Conservation (phyloP, 768 basidiomycete species). For the Lactarius evosmus region DNA sequence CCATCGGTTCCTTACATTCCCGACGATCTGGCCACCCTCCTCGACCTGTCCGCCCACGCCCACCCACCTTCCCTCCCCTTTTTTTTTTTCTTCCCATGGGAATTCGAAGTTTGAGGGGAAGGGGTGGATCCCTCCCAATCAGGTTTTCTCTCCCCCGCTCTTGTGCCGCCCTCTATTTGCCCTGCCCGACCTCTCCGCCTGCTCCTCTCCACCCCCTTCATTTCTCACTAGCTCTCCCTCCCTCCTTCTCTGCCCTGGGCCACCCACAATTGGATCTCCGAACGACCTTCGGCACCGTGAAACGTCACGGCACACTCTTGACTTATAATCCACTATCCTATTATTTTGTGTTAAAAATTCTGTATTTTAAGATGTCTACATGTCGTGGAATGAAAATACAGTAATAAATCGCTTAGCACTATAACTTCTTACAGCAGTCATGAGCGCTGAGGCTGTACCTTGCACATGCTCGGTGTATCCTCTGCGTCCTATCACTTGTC, state of each 20-base stretch:
- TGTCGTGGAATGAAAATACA: not conserved
- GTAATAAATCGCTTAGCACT: not conserved
- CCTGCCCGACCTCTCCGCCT: not conserved
- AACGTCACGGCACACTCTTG: not conserved
- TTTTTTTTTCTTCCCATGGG: conserved; percentile 30
- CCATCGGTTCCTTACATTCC: conserved; percentile 17
- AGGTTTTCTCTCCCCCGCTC: conserved; percentile 16
- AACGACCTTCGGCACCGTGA: not conserved
- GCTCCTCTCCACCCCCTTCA: conserved; percentile 1
- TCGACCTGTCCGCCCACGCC: conserved; percentile 23
- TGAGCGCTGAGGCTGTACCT: no score
- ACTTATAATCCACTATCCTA: not conserved
- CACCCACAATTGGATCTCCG: not conserved
- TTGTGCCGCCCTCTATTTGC: conserved; percentile 9
- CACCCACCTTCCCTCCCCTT: conserved; percentile 18
- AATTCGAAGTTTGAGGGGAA: conserved; percentile 27
- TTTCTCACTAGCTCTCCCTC: conserved; percentile 6
- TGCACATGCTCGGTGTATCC: no score
- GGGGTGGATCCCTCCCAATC: conserved; percentile 21
- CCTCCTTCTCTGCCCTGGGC: not conserved
- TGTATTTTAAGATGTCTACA: no score
- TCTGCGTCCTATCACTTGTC: no score
- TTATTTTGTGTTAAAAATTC: not conserved
- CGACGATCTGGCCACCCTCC: conserved; percentile 21
- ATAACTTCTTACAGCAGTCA: no score